Percentiles rank a stretch among this genome's conserved stretches.
Evolutionary conservation across 75 land plant species (phyloP).

Genomic region (Cupressus sempervirens): DNA sequence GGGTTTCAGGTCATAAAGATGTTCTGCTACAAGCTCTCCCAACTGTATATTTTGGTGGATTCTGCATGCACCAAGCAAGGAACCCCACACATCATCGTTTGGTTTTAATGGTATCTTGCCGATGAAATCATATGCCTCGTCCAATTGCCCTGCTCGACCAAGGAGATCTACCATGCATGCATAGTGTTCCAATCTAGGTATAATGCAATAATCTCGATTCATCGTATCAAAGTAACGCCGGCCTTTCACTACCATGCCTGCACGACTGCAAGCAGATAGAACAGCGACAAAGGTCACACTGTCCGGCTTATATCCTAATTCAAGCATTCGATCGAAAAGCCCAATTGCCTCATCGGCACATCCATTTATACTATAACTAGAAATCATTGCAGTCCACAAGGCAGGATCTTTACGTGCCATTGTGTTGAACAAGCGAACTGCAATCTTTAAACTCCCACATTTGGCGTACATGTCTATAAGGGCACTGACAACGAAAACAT

Average conservation of each 20-base stretch:
- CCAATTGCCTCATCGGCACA: not conserved
- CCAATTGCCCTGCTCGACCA: slow-evolving; percentile 16
- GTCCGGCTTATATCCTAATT: not conserved
- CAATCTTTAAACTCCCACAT: slow-evolving; percentile 15
- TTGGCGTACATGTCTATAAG: slow-evolving; percentile 13
- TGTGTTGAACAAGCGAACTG: not conserved
- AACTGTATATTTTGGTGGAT: slow-evolving; percentile 7
- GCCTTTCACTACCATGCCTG: slow-evolving; percentile 14
- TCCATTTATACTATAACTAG: slow-evolving; percentile 17
- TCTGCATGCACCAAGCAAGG: slow-evolving; percentile 15
- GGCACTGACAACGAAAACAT: not conserved
- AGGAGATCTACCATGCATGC: slow-evolving; percentile 15
- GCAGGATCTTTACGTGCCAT: not conserved
- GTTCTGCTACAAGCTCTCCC: slow-evolving; percentile 5
- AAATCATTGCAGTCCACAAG: slow-evolving; percentile 16
- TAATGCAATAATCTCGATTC: not conserved
- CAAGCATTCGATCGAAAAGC: slow-evolving; percentile 10
- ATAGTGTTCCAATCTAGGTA: slow-evolving; percentile 13
- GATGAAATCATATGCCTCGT: slow-evolving; percentile 7
- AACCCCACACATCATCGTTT: slow-evolving; percentile 1
- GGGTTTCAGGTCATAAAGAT: slow-evolving; percentile 6
- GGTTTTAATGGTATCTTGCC: slow-evolving; percentile 7
- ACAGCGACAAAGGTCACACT: not conserved
- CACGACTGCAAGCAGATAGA: slow-evolving; percentile 18
- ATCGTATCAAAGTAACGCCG: not conserved